Evolutionary conservation across 192 early-diverging fungal genomes (phyloP).

Genomic region (Linnemannia exigua): DNA sequence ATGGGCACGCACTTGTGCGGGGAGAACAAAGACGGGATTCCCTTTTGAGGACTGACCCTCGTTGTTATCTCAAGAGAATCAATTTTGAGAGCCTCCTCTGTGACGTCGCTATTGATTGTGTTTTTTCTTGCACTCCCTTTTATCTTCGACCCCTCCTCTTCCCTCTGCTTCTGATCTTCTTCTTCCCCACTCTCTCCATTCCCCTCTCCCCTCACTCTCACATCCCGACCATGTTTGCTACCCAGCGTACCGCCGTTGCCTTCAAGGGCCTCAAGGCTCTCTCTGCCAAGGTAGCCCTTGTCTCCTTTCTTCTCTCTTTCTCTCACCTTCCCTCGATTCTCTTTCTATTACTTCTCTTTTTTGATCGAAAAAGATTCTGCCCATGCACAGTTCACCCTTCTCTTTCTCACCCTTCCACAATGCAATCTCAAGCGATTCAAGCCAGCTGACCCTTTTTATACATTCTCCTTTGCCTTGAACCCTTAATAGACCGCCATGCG

Average conservation of each 20-base stretch:
- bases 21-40: conserved; percentile 2
- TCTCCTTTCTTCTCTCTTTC: not conserved
- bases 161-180: conserved; percentile 10
- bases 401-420: not conserved
- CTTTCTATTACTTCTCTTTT: not conserved
- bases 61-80: not conserved
- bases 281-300: conserved; percentile 41
- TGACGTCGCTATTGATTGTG: conserved; percentile 5
- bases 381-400: not conserved
- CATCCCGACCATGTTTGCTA: conserved; percentile 39
- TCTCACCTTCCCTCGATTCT: not conserved
- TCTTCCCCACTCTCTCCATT: conserved; percentile 13
- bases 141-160: conserved; percentile 9
- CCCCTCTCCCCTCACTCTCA: not conserved
- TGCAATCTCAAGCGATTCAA: not conserved
- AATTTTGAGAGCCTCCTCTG: conserved; percentile 11
- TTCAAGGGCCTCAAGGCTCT: conserved; percentile 55
- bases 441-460: not conserved
- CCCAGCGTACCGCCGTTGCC: conserved; percentile 46
- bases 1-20: conserved; percentile 1
- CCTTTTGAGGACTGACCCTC: not conserved
- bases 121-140: not conserved
- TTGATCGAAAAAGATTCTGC: not conserved
- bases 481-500: conserved; percentile 50
- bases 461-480: not conserved